Percentiles rank a stretch among this genome's conserved stretches.
Conservation (phyloP, 306 rosid species). For the Astragalus membranaceus region DNA sequence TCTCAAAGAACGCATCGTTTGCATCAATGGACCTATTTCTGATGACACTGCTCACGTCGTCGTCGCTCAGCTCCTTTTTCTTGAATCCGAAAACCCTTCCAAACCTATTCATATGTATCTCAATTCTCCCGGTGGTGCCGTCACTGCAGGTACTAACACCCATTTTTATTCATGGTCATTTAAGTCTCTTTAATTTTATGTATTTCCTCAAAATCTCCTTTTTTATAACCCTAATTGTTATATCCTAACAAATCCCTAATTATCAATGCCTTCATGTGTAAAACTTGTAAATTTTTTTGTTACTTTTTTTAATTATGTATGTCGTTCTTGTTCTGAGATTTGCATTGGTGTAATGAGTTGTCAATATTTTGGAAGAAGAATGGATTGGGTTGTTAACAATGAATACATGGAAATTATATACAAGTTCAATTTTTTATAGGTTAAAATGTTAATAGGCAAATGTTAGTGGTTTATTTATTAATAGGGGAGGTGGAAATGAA, state of each 20-base stretch:
- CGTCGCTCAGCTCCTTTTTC: conserved; percentile 92
- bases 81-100: conserved; percentile 94
- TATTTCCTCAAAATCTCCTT: not conserved
- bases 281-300: not conserved
- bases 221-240: not conserved
- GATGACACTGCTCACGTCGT: conserved; percentile 97
- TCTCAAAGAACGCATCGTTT: conserved; percentile 88
- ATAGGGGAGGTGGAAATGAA: too few relatives aligned
- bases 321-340: conserved; percentile 3
- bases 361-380: not conserved
- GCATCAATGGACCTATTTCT: conserved; percentile 88
- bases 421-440: too few relatives aligned
- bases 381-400: too few relatives aligned
- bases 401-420: not conserved
- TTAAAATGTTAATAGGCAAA: too few relatives aligned
- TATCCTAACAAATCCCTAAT: not conserved
- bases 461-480: too few relatives aligned
- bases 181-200: not conserved
- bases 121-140: conserved; percentile 97
- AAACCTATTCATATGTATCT: conserved; percentile 87
- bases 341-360: not conserved
- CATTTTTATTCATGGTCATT: not conserved
- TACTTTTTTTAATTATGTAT: not conserved
- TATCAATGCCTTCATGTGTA: not conserved
- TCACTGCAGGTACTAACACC: conserved; percentile 60